Conservation (phyloP, 2,329 filamentous ascomycete species). For the Hypoxylon sp. region DNA sequence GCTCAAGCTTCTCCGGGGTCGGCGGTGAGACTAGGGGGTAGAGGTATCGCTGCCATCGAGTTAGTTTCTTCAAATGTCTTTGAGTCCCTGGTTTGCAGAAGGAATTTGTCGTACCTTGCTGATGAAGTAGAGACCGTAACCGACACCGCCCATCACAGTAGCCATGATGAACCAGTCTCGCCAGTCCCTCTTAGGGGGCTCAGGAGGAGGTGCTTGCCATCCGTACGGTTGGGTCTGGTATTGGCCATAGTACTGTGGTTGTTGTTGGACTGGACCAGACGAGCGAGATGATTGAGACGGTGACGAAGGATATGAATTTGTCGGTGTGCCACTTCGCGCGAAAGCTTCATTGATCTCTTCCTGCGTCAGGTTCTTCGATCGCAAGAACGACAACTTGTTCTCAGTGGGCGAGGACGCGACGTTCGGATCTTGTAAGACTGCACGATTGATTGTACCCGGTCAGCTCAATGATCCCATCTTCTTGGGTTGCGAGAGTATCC, state of each 20-base stretch:
- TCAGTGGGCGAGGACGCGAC: constrained; percentile 92
- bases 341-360: constrained; percentile 93
- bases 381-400: constrained; percentile 91
- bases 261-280: constrained; percentile 56
- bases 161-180: constrained; percentile 99
- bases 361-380: constrained; percentile 96
- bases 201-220: constrained; percentile 70
- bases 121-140: constrained; percentile 89
- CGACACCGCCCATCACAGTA: constrained; percentile 88
- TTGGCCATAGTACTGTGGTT: constrained; percentile 59
- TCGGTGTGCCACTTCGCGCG: constrained; percentile 70
- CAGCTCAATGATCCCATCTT: constrained; percentile 34
- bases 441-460: constrained; percentile 25
- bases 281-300: constrained; percentile 57
- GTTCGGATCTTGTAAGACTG: constrained; percentile 94
- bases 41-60: constrained; percentile 82
- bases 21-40: constrained; percentile 91
- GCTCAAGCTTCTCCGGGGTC: constrained; percentile 91
- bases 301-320: constrained; percentile 64
- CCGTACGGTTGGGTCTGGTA: constrained; percentile 65
- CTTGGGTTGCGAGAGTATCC: not conserved
- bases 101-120: constrained; percentile 74
- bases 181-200: constrained; percentile 88
- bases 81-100: not conserved
- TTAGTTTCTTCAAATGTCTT: constrained; percentile 17